phyloP scores from a whole-genome alignment of 495 filamentous ascomycete genomes.

The Penicillium dipodomyicola region DNA sequence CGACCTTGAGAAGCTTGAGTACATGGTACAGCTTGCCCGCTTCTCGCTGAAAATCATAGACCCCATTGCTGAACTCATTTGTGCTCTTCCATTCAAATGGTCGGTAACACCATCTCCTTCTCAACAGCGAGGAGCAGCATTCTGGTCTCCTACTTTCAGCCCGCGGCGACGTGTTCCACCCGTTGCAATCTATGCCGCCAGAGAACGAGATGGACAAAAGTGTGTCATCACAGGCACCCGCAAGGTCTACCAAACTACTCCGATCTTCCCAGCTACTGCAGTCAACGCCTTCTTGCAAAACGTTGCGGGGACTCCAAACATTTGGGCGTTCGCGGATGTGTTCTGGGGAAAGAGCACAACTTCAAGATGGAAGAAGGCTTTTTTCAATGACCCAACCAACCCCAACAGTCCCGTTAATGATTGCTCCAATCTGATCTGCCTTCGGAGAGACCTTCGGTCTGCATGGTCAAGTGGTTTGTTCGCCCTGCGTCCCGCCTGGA shows the following conservation, averaged over 20 bases:
- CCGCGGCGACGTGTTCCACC: neutral
- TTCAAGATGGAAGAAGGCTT: constrained; percentile 8
- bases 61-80: neutral
- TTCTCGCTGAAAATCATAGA: neutral
- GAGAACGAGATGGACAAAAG: constrained; percentile 12
- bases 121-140: neutral
- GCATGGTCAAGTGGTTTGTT: constrained; percentile 11
- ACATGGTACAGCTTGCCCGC: neutral
- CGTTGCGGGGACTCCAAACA: neutral
- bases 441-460: constrained; percentile 10
- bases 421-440: constrained; percentile 17
- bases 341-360: constrained; percentile 9
- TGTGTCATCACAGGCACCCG: constrained; percentile 15
- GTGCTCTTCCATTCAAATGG: constrained; percentile 12
- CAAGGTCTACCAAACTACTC: constrained; percentile 6
- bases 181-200: constrained; percentile 1
- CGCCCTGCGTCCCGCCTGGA: constrained; percentile 10
- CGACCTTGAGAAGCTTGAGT: constrained; percentile 12
- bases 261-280: constrained; percentile 2
- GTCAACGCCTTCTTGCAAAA: neutral
- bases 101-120: neutral
- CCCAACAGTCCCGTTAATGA: neutral
- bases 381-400: constrained; percentile 6
- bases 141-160: neutral
- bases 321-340: constrained; percentile 11